These are phyloP conservation scores for Candida sojae DNA, from an alignment of 1,139 yeast species.

Conservation along the genomic window DNA sequence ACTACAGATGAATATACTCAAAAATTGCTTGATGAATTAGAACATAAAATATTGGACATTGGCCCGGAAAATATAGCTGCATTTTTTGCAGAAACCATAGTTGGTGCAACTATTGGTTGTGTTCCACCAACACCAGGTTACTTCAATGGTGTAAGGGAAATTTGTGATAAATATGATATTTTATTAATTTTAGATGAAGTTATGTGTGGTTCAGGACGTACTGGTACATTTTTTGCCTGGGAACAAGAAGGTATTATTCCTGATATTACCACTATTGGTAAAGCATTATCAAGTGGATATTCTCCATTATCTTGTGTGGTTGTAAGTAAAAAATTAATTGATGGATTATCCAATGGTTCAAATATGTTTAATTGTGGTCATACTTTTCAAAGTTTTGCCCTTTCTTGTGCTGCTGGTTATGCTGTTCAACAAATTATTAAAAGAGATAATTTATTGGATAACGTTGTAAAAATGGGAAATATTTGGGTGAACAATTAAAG, in stretches of 20 bases:
- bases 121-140: slow-evolving; percentile 59
- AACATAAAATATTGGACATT: slow-evolving; percentile 16
- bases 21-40: slow-evolving; percentile 18
- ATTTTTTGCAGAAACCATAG: slow-evolving; percentile 54
- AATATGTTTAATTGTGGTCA: slow-evolving; percentile 17
- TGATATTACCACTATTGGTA: slow-evolving; percentile 20
- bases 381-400: slow-evolving; percentile 19
- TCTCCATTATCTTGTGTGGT: slow-evolving; percentile 20
- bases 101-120: slow-evolving; percentile 62
- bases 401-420: slow-evolving; percentile 19
- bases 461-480: slow-evolving; percentile 14
- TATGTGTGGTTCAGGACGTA: slow-evolving; percentile 66
- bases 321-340: slow-evolving; percentile 16
- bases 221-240: slow-evolving; percentile 22
- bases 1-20: slow-evolving; percentile 14
- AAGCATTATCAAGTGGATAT: slow-evolving; percentile 20
- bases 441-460: slow-evolving; percentile 15
- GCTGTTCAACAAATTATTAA: slow-evolving; percentile 18
- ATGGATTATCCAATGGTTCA: slow-evolving; percentile 16
- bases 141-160: slow-evolving; percentile 51
- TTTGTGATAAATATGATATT: slow-evolving; percentile 61
- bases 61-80: slow-evolving; percentile 47
- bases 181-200: slow-evolving; percentile 62
- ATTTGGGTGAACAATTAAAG: slow-evolving; percentile 15
- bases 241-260: slow-evolving; percentile 19